phyloP scores from a whole-genome alignment of 108 stramenopile species.

The Nannochloropsis salina region DNA sequence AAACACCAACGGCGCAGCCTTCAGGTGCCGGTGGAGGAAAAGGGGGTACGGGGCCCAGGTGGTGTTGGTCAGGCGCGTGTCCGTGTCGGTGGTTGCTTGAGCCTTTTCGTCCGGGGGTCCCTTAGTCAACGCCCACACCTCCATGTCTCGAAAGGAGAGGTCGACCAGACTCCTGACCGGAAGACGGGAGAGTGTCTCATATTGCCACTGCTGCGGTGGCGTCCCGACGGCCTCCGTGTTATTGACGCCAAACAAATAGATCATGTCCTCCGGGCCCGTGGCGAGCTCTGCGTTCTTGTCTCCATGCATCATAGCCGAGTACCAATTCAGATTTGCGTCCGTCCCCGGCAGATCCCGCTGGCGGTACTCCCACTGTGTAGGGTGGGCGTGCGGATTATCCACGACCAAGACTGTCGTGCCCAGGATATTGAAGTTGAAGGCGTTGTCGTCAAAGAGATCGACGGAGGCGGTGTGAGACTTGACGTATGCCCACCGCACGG shows the following conservation, averaged over 20 bases:
- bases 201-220: not conserved
- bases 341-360: not conserved
- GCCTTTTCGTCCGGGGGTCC: not conserved
- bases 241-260: not conserved
- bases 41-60: slow-evolving; percentile 2
- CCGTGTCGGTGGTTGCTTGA: not conserved
- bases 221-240: not conserved
- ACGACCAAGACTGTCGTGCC: not conserved
- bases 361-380: not conserved
- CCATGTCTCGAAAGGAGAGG: slow-evolving; percentile 5
- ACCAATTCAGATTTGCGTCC: slow-evolving; percentile 4
- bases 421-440: not conserved
- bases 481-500: not conserved
- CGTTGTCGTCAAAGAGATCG: not conserved
- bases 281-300: not conserved
- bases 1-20: not conserved
- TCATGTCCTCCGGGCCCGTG: not conserved
- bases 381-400: not conserved
- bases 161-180: slow-evolving; percentile 16
- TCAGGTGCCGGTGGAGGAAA: not conserved
- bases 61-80: not conserved
- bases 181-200: not conserved
- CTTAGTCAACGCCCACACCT: not conserved
- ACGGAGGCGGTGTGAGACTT: not conserved
- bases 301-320: not conserved